Evolutionary conservation across 352 stramenopile genomes (phyloP), one percentile per base, ranked within the genome.

Genomic region (Globisporangium cystogenes): DNA sequence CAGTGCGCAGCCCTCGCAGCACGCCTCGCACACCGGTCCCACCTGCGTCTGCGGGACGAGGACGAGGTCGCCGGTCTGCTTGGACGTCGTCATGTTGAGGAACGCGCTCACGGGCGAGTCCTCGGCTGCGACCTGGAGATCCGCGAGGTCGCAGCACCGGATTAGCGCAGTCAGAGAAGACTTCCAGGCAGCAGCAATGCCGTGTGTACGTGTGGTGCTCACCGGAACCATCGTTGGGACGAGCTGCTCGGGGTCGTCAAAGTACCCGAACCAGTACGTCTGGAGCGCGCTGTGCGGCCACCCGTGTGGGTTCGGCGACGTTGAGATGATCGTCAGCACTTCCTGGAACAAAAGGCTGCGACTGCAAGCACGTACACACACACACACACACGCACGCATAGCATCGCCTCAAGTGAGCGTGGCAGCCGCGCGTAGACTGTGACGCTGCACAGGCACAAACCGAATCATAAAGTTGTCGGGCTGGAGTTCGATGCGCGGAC

Each of bases 31-130:
- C 33, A 84, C 73, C 18, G 79, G 76, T 0, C 82, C 78, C 21
- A 92, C 68, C 50, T 92, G 82, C n/a, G 76, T 92, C 63, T 92
- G 82, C 2, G 79, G 82, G 42, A 92, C 68, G 21, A 92, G 50
- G 27, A 90, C 76, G 29, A 92, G 62, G 55, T 90, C 82, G 15
- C 78, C 76, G 1, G 68, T 87, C 61, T 73, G 66, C 62, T 78
- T 83, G 45, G 74, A 84, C 35, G 76, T 90, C 7, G 57, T 74
- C 79, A 86, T 90, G 67, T 80, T 76, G 27, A 86, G 64, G 55
- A 76, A 85, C 49, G 72, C 60, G 48, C 64, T 77, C 51, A 86
- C 73, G 7, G 66, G 67, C 21, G 51, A 50, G 37, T 81, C 61
- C 49, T 89, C 77, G 23, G 81, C 74, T 82, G 50, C 4, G n/a